Base-by-base conservation (phyloP, 1,139 yeast genomes). In the Yamadazyma sp. region DNA sequence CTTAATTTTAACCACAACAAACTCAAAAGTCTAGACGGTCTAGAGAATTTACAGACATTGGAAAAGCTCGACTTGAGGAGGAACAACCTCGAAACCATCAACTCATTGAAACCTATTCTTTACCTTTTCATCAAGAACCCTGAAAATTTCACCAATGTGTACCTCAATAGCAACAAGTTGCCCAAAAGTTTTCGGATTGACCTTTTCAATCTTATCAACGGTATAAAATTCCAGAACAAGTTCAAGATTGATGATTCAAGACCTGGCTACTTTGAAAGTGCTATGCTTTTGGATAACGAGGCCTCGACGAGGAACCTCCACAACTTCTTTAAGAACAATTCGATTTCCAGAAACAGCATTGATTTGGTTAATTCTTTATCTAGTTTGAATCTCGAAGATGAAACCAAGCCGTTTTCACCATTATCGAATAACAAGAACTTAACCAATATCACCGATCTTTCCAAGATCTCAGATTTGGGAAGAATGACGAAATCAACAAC, bases 231-330 rank as follows among this genome's bases (percentile, higher is more conserved):
- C 43, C 63, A 65, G 29, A 78, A 75, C 43, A 56, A 56, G 16
- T 56, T 79, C 45, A 69, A 74, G 49, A 73, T 81, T 36, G 86
- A 81, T 53, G 86, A 82, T 40, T 76, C 83, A 8, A 60, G 74
- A 42, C 86, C 87, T 0, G 86, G 87, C 1, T 73, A 81, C 44
- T 76, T 81, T 55, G 87, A 81, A 57, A 69, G 77, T 36, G 75
- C 83, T 14, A 52, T 76, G 52, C 55, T 78, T 25, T 59, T 77
- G 39, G 84, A 78, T 49, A 63, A 72, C 2, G 79, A 75, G 43
- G 62, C 66, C 8, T 75, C 83, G 0, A 59, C 62, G 38, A 58
- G 67, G 50, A 62, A 62, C 35, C 62, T 76, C 42, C 72, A 72
- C 41, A 69, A 66, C 40, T 75, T 62, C 48, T 62, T 73, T 40